These are phyloP conservation scores for Naganishia antarctica DNA, from an alignment of 768 basidiomycete genomes.

Conservation along the genomic window DNA sequence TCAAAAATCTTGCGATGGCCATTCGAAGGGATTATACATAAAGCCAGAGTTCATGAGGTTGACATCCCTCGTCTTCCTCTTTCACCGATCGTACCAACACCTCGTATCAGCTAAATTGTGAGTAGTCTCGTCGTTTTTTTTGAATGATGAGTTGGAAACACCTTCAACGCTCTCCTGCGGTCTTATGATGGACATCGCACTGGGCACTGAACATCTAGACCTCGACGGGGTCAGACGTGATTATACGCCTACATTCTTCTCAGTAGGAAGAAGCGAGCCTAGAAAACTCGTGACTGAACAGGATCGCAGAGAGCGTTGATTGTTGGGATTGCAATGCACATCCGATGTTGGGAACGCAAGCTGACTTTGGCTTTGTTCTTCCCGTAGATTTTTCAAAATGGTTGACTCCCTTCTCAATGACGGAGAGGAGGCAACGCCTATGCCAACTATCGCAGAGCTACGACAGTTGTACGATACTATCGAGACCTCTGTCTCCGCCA, in stretches of 20 bases:
- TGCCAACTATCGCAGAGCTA: constrained; percentile 21
- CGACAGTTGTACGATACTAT: constrained; percentile 29
- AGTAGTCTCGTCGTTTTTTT: too few species aligned
- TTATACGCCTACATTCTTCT: constrained; percentile 23
- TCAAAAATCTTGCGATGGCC: background rate
- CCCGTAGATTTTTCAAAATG: background rate
- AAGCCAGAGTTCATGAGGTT: too few species aligned
- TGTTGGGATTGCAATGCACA: too few species aligned
- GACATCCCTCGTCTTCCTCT: background rate
- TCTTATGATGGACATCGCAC: constrained; percentile 21
- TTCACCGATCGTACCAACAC: background rate
- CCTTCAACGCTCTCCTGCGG: background rate
- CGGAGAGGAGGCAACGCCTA: background rate
- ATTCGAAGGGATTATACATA: too few species aligned
- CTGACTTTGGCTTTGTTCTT: constrained; percentile 6
- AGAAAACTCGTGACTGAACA: constrained; percentile 51
- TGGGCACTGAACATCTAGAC: constrained; percentile 22
- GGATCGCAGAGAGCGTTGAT: background rate
- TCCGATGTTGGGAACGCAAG: background rate
- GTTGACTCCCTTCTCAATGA: background rate
- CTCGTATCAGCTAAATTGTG: too few species aligned
- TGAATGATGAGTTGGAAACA: too few species aligned
- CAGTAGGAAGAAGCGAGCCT: constrained; percentile 43
- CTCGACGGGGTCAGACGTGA: constrained; percentile 17
- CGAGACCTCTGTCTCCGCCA: constrained; percentile 21